Evolutionary conservation across 1,139 yeast species (phyloP), one percentile per base, ranked within the genome.

Genomic region (Geotrichum reessii): DNA sequence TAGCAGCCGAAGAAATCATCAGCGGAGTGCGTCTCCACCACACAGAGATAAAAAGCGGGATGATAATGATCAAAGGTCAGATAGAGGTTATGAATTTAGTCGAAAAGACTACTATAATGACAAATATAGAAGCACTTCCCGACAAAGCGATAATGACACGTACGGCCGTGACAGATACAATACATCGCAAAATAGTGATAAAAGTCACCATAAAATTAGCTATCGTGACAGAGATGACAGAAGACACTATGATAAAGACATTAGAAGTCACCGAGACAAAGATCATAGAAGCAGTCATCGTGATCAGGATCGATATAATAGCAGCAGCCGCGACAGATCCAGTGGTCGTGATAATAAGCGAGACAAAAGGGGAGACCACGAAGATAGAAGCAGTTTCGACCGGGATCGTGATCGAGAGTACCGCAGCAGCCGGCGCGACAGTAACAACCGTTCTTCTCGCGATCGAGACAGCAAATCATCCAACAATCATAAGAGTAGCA

Each of bases 221-320:
- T 22, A 63, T 63, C 50, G 62, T 64, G 28, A 25, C 8, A 53
- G 37, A 27, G 52, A 47, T 19, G 49, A 22, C 19, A 21, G 55
- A 19, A 19, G 44, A 3, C 27, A 50, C 33, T n/a, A 7, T 17
- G 57, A 42, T 37, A 5, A 58, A n/a, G 57, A 57, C 47, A 51
- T 52, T 50, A 44, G 58, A 1, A 2, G 25, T 31, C 27, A 61
- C 19, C 42, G 44, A 12, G 55, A 50, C 46, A 49, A 50, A 44
- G 50, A 58, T 24, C 58, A 55, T 31, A 28, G 7, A 25, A 25
- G 28, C 28, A 25, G 51, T 48, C 21, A 28, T 17, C 22, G 47
- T 9, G 40, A 46, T 25, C 12, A 31, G n/a, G 50, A 42, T 55
- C 9, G 61, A 48, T 58, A 59, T 40, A 50, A 49, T 7, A 55